Evolutionary conservation across 805 yeast genomes (phyloP), one percentile per base, ranked within the genome.

Genomic region (Torulaspora gathmanii): DNA sequence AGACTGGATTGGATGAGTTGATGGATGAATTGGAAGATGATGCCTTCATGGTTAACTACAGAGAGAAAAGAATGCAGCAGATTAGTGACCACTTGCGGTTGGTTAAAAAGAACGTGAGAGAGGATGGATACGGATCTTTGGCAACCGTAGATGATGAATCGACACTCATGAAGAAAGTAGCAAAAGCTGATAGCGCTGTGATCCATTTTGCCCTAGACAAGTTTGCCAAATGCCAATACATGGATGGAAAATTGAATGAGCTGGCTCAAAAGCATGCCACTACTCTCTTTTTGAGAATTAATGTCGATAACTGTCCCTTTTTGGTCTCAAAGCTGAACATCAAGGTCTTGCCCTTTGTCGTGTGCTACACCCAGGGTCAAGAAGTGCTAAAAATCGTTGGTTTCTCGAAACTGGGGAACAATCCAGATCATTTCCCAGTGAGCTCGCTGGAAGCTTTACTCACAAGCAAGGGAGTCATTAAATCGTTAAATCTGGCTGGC

Each of bases 291-390:
- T 62, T 74, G 16, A 70, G 75, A 37, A 73, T 84, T 3, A 70
- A 74, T 44, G 95, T 86, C 0, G 75, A 70, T 28, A 67, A 74
- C 30, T 84, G 90, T 1, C 89, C 95, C 3, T 87, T 87, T 57
- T 67, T 88, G 36, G 87, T 80, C 4, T 66, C 78, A 2, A 80
- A 78, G 57, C 70, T 88, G 31, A 68, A 70, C 2, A 72, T 88
- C 40, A 78, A 82, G 58, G 80, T 83, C 9, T 69, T 87, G 4
- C 96, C 96, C 0, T 82, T 80, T 52, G 80, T 86, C 2, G 63
- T 83, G 1, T 69, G 79, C 7, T 87, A 82, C 57, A 68, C 66
- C 10, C 68, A 74, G 29, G 90, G 90, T 1, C 63, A 71, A 35
- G 91, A 85, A 54, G 58, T 69, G 3, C 71, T 74, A 11, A 66